Evolutionary conservation across 768 basidiomycete species (phyloP).

Genomic region (Lactifluus volemus): DNA sequence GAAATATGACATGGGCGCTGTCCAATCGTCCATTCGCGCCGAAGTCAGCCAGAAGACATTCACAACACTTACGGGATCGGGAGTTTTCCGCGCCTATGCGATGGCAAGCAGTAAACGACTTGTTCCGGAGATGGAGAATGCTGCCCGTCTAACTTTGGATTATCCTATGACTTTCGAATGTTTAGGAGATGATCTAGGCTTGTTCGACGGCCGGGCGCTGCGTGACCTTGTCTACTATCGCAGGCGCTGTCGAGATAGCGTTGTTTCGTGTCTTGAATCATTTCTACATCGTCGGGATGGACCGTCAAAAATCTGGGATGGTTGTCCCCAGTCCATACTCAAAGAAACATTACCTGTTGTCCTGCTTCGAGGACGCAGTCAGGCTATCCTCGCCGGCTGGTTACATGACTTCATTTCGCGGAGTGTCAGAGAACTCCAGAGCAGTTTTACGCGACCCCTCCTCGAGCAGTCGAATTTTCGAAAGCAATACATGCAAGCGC

Average conservation of each 20-base stretch:
- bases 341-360: not conserved
- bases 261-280: not conserved
- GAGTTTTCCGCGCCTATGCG: conserved; percentile 15
- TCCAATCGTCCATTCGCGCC: not conserved
- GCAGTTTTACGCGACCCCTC: not conserved
- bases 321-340: not conserved
- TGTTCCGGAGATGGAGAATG: not conserved
- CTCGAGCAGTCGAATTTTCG: not conserved
- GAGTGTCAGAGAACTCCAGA: not conserved
- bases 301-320: not conserved
- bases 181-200: not conserved
- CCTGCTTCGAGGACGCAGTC: not conserved
- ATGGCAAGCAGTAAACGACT: conserved; percentile 7
- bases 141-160: not conserved
- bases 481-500: not conserved
- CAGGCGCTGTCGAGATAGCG: conserved; percentile 1
- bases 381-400: not conserved
- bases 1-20: conserved; percentile 22
- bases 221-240: not conserved
- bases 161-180: conserved; percentile 2
- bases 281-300: not conserved
- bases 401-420: not conserved
- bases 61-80: not conserved
- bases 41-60: not conserved
- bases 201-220: conserved; percentile 1